phyloP scores from a whole-genome alignment of 2,329 filamentous ascomycete species.

The Sclerotinia borealis region DNA sequence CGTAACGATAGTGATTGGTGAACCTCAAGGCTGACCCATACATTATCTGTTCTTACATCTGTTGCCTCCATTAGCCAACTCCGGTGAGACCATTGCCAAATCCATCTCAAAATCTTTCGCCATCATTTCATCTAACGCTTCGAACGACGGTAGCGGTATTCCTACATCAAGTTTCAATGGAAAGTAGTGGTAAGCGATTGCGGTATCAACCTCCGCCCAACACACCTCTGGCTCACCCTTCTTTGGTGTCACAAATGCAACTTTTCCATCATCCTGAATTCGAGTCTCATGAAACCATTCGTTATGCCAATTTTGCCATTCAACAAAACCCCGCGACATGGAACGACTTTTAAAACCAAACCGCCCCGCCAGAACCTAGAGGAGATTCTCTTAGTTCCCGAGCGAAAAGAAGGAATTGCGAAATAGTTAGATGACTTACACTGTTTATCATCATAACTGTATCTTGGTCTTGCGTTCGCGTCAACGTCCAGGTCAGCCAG shows the following conservation, averaged over 20 bases:
- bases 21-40: no score
- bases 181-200: background rate
- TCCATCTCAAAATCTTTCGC: background rate
- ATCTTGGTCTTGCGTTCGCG: background rate
- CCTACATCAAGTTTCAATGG: accelerated
- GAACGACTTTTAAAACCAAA: background rate
- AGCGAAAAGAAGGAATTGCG: background rate
- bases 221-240: background rate
- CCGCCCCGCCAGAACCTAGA: background rate
- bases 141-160: background rate
- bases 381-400: background rate
- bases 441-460: background rate
- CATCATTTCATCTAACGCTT: background rate
- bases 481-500: background rate
- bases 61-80: no score
- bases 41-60: no score
- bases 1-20: background rate
- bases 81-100: no score
- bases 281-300: background rate
- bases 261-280: background rate
- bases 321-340: background rate
- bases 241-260: background rate
- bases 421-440: background rate
- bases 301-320: background rate
- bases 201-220: background rate